Evolutionary conservation across 78 protist species (phyloP), one percentile per base, ranked within the genome.

Genomic region (Dictyostelium capitatum): DNA sequence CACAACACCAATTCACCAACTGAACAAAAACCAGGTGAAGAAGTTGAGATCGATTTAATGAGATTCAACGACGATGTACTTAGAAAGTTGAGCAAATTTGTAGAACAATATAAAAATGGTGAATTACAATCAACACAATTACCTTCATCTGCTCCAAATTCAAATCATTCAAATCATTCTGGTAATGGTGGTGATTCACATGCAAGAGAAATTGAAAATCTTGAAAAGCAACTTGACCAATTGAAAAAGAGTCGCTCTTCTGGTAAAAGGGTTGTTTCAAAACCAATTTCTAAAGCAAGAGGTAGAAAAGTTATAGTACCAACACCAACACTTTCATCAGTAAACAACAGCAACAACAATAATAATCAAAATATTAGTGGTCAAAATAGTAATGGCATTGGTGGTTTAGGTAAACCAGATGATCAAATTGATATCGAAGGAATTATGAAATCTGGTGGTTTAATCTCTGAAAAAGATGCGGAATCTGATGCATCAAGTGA

Each of bases 1-100:
- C 43, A 48, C 20, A 89, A 80, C 17, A 81, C 82, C 20, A 67
- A 67, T 32, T 67, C 75, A 15, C 67, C 82, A 15, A 70, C 72
- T 10, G 64, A 69, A 12, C 56, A 72, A 25, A 37, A 78, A n/a
- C 77, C 89, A 25, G 59, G 50, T 0, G 89, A 83, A 30, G 95
- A 91, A 62, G 83, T 91, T 43, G 90, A 73, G n/a, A 91, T 91
- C 37, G 83, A 91, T 54, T 78, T 91, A 23, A 89, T 81, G 25
- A 69, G n/a, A n/a, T 50, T 91, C 9, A 90, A 91, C 19, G 79
- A 62, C 17, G 81, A 25, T n/a, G 82, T 82, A 1, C 32, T 91
- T 4, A 69, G 95, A 80, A 64, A n/a, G 19, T 30, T 91, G 41
- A 89, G 83, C 1, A 9, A 17, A 11, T 91, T 72, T 69, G 90